Percentiles rank a stretch among this genome's conserved stretches.
Evolutionary conservation across 805 yeast species (phyloP).

Genomic region (Candida argentea): DNA sequence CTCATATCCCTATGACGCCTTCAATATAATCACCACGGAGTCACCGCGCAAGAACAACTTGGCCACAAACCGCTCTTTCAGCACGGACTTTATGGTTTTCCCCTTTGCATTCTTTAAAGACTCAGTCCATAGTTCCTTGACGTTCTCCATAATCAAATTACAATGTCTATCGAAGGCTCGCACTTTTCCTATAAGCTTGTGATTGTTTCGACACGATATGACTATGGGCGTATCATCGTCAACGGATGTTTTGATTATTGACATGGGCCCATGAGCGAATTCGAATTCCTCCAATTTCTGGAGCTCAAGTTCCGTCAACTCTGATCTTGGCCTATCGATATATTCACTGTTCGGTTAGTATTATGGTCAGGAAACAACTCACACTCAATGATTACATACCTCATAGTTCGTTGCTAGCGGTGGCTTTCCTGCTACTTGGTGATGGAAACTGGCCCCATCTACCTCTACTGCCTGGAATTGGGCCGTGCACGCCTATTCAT

Average conservation of each 20-base stretch:
- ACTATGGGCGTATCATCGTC: slow-evolving; percentile 66
- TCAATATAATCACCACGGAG: slow-evolving; percentile 77
- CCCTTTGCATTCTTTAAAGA: slow-evolving; percentile 53
- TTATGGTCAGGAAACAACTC: neutral
- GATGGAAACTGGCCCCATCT: too few relatives aligned
- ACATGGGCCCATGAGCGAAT: slow-evolving; percentile 83
- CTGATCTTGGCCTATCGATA: slow-evolving; percentile 65
- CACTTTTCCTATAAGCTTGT: slow-evolving; percentile 80
- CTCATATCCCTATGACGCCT: slow-evolving; percentile 21
- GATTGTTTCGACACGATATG: slow-evolving; percentile 86
- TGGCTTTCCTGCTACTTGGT: neutral
- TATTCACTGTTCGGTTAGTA: slow-evolving; percentile 44
- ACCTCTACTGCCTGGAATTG: too few relatives aligned
- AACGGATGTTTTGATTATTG: slow-evolving; percentile 77
- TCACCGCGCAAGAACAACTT: slow-evolving; percentile 94
- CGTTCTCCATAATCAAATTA: slow-evolving; percentile 85
- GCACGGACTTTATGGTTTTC: slow-evolving; percentile 54
- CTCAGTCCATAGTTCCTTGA: slow-evolving; percentile 79
- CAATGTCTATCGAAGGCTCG: slow-evolving; percentile 95
- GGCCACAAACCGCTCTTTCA: slow-evolving; percentile 65
- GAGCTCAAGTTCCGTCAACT: slow-evolving; percentile 70
- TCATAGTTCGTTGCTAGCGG: slow-evolving; percentile 3
- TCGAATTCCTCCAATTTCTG: slow-evolving; percentile 83
- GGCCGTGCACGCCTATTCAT: neutral
- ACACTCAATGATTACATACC: slow-evolving; percentile 5